Evolutionary conservation across 129 eudicot species (phyloP).

Genomic region (Chrysanthemum seticuspe): DNA sequence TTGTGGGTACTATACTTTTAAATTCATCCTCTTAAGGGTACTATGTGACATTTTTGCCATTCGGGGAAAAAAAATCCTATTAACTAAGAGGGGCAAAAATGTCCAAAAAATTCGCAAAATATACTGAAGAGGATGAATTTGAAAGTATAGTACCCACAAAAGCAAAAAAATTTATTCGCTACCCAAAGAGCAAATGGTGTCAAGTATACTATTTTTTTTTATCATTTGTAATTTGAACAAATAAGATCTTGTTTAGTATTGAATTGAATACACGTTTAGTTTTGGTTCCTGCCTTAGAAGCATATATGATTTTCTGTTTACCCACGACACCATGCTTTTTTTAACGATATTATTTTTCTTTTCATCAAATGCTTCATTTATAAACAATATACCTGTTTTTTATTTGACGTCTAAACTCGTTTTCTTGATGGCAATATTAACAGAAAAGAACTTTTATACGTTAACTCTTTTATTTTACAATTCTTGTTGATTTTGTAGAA

Average conservation of each 20-base stretch:
- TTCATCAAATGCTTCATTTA: neutral
- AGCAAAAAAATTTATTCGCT: too few species aligned
- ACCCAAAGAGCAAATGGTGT: too few species aligned
- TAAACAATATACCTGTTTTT: neutral
- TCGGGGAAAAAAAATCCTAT: too few species aligned
- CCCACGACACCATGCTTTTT: neutral
- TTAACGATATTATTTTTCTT: neutral
- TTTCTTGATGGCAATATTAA: slow-evolving; percentile 1
- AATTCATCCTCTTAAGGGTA: too few species aligned
- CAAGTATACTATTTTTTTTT: neutral
- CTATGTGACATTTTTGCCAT: too few species aligned
- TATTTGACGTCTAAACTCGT: neutral
- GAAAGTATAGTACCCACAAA: too few species aligned
- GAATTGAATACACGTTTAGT: neutral
- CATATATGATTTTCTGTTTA: neutral
- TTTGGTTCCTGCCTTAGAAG: neutral
- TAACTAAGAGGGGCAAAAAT: too few species aligned
- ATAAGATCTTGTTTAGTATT: neutral
- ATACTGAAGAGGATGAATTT: too few species aligned
- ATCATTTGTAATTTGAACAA: too few species aligned
- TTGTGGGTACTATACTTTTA: too few species aligned
- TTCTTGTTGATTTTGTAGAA: too few species aligned
- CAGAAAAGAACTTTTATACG: neutral
- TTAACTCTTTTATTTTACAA: neutral
- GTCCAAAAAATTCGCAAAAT: too few species aligned